These are phyloP conservation scores for Neoarthrinium moseri DNA, from an alignment of 2,329 filamentous ascomycete species.

Conservation along the genomic window DNA sequence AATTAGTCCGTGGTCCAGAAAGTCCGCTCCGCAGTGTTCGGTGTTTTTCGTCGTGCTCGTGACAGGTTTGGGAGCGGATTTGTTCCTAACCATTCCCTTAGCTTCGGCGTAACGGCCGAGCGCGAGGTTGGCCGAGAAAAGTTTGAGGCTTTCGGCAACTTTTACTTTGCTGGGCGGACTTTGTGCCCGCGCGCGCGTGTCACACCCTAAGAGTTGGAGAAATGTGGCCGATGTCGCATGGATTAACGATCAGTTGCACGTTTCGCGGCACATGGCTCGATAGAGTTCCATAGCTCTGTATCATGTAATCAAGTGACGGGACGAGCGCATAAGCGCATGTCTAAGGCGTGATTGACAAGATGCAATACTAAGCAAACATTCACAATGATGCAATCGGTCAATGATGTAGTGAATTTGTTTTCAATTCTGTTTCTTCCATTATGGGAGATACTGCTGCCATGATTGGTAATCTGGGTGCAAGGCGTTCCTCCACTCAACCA, in stretches of 20 bases:
- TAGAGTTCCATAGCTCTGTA: background rate
- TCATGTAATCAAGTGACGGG: background rate
- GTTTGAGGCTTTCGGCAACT: background rate
- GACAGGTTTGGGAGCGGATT: no score
- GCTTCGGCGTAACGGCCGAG: background rate
- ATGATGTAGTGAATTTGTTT: background rate
- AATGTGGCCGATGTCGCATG: slow-evolving; percentile 7
- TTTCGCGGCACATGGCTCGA: background rate
- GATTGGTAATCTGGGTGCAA: no score
- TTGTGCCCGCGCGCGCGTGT: no score
- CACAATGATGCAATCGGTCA: slow-evolving; percentile 2
- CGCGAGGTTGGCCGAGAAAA: no score
- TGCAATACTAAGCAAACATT: slow-evolving; percentile 1
- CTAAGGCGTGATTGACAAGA: background rate
- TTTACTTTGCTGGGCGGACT: no score
- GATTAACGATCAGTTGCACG: background rate
- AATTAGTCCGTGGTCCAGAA: no score
- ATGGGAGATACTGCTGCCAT: no score
- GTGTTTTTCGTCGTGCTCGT: no score
- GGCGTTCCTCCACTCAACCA: slow-evolving; percentile 7
- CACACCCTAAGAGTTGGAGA: background rate
- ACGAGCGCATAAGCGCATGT: background rate
- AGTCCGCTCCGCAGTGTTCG: no score
- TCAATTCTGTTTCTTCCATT: background rate
- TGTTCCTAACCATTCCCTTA: no score